These are phyloP conservation scores for Halophytophthora polymorphica DNA, from an alignment of 352 stramenopile species.

Conservation along the genomic window DNA sequence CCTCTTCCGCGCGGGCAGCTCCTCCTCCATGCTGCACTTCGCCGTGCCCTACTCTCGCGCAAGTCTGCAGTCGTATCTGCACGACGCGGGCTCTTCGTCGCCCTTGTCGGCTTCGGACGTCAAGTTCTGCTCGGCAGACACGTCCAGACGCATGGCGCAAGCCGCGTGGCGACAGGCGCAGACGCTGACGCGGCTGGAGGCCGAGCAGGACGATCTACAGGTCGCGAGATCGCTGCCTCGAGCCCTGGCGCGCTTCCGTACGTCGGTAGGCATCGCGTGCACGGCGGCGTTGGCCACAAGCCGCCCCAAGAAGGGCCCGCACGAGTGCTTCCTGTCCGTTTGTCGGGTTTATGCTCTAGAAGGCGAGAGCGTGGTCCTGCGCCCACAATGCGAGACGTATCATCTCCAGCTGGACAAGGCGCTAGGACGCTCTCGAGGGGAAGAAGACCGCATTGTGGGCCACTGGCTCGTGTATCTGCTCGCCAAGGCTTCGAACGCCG, in stretches of 20 bases:
- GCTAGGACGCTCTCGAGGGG: conserved; percentile 37
- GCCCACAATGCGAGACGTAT: conserved; percentile 47
- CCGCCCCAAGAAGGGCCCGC: conserved; percentile 51
- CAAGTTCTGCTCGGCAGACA: conserved; percentile 59
- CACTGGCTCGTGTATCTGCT: conserved; percentile 70
- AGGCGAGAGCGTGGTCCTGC: conserved; percentile 13
- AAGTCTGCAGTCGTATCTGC: conserved; percentile 55
- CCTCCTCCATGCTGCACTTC: conserved; percentile 71
- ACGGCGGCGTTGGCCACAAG: conserved; percentile 67
- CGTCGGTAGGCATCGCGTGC: conserved; percentile 60
- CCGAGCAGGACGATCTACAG: conserved; percentile 17
- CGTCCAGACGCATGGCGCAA: conserved; percentile 56
- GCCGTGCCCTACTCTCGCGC: conserved; percentile 60
- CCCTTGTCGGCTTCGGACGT: conserved; percentile 11
- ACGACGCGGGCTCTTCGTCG: conserved; percentile 1
- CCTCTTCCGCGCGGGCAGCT: conserved; percentile 57
- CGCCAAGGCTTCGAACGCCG: conserved; percentile 37
- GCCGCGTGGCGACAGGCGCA: conserved; percentile 50
- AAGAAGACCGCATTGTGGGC: conserved; percentile 72
- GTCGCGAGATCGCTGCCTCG: conserved; percentile 18
- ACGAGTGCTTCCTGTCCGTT: conserved; percentile 72
- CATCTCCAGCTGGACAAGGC: conserved; percentile 68
- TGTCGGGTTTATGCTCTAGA: conserved; percentile 22
- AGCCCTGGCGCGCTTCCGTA: conserved; percentile 32
- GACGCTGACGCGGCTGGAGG: conserved; percentile 33